Conservation (phyloP, 768 basidiomycete genomes). For the Leccinellum rugosiceps region DNA sequence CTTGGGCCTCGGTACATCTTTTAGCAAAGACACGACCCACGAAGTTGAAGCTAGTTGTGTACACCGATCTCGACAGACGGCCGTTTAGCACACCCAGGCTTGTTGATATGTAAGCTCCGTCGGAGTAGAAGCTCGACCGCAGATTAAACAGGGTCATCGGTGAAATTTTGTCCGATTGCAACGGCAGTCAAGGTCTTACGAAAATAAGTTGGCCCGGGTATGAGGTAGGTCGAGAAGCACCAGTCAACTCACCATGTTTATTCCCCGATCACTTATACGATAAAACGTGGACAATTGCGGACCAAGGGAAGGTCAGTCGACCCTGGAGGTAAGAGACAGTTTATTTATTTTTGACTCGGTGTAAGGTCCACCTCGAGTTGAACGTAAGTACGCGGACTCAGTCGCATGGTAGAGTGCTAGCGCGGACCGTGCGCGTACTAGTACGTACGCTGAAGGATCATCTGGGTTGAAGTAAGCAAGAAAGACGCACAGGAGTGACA, state of each 20-base stretch:
- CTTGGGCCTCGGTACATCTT: too few species aligned
- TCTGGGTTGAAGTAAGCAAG: neutral
- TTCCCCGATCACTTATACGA: slow-evolving; percentile 33
- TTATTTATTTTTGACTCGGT: slow-evolving; percentile 6
- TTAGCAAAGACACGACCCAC: neutral
- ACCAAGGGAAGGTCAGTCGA: slow-evolving; percentile 43
- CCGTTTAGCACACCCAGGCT: neutral
- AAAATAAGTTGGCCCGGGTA: slow-evolving; percentile 19
- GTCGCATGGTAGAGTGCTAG: neutral
- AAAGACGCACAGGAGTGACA: too few species aligned
- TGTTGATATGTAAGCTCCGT: slow-evolving; percentile 17
- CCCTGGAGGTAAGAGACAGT: slow-evolving; percentile 43
- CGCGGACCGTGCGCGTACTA: too few species aligned
- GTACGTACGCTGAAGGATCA: too few species aligned
- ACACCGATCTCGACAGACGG: neutral
- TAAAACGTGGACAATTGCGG: slow-evolving; percentile 22
- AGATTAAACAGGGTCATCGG: slow-evolving; percentile 20
- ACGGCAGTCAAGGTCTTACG: slow-evolving; percentile 26
- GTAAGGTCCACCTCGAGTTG: slow-evolving; percentile 12
- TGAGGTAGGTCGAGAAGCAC: neutral
- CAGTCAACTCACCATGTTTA: slow-evolving; percentile 22
- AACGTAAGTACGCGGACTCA: neutral
- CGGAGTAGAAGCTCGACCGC: slow-evolving; percentile 26
- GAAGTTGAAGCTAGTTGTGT: neutral
- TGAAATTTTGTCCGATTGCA: slow-evolving; percentile 13